phyloP scores from a whole-genome alignment of 257 asterid species.

The Solanum appendiculatum region DNA sequence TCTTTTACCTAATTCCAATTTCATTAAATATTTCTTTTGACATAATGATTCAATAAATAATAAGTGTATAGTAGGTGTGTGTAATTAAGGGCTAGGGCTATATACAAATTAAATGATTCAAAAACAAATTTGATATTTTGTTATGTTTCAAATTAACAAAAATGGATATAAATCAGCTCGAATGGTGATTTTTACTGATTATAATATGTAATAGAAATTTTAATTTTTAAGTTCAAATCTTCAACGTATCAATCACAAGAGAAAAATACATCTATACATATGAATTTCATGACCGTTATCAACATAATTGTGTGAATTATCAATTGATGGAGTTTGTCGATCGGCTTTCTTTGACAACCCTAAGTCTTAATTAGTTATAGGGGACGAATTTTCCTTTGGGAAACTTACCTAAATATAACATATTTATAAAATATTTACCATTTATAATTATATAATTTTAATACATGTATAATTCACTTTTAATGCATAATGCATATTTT shows the following conservation, averaged over 20 bases:
- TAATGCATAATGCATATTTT: no score
- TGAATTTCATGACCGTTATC: not conserved
- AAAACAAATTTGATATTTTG: not conserved
- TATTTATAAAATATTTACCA: no score
- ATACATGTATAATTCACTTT: not conserved
- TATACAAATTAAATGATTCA: not conserved
- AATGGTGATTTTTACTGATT: not conserved
- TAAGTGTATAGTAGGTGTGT: not conserved
- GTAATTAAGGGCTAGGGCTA: not conserved
- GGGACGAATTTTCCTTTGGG: no score
- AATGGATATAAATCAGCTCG: not conserved
- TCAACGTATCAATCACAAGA: not conserved
- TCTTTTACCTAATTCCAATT: not conserved
- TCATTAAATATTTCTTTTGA: not conserved
- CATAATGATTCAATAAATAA: not conserved
- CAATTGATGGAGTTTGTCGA: not conserved
- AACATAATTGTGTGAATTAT: not conserved
- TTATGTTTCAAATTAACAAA: not conserved
- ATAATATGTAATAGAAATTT: not conserved
- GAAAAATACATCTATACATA: not conserved
- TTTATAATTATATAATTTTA: no score
- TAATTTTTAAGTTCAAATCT: not conserved
- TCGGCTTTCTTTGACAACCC: no score
- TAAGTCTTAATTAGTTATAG: no score
- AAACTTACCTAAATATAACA: no score